Conservation (phyloP, 148 eudicot genomes). For the Chenopodium album region DNA sequence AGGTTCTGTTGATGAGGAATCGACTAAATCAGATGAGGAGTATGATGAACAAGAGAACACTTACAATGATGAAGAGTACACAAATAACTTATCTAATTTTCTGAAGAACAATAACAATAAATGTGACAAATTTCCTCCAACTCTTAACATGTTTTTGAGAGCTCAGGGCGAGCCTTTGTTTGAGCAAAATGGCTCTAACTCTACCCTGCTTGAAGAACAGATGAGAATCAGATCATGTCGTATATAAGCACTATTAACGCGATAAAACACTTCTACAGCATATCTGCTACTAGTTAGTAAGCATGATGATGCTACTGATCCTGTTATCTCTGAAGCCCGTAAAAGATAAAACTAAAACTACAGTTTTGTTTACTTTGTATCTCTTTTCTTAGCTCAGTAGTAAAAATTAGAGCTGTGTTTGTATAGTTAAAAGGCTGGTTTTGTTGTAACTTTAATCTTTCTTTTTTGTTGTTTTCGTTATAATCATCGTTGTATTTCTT, state of each 20-base stretch:
- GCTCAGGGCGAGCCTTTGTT: constrained; percentile 44
- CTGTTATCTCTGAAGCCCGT: neutral
- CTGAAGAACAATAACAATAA: constrained; percentile 20
- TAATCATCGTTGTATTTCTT: neutral
- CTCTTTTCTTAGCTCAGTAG: neutral
- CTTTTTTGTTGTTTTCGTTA: neutral
- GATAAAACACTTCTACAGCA: constrained; percentile 51
- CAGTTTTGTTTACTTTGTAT: neutral
- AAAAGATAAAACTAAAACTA: neutral
- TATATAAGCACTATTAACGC: constrained; percentile 28
- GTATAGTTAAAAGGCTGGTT: neutral
- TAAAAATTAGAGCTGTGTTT: neutral
- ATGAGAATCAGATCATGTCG: constrained; percentile 30
- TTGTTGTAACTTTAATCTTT: neutral
- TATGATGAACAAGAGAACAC: constrained; percentile 60
- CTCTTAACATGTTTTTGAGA: constrained; percentile 48
- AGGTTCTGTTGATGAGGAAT: constrained; percentile 91
- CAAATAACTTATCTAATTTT: constrained; percentile 25
- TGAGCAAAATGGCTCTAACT: constrained; percentile 28
- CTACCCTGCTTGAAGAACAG: constrained; percentile 30
- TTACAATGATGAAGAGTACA: constrained; percentile 47
- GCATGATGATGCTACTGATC: constrained; percentile 28
- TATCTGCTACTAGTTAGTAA: constrained; percentile 37
- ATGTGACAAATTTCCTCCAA: constrained; percentile 38
- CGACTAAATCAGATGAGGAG: constrained; percentile 84